Evolutionary conservation across 2,329 filamentous ascomycete genomes (phyloP).

Genomic region (Colletotrichum sp.): DNA sequence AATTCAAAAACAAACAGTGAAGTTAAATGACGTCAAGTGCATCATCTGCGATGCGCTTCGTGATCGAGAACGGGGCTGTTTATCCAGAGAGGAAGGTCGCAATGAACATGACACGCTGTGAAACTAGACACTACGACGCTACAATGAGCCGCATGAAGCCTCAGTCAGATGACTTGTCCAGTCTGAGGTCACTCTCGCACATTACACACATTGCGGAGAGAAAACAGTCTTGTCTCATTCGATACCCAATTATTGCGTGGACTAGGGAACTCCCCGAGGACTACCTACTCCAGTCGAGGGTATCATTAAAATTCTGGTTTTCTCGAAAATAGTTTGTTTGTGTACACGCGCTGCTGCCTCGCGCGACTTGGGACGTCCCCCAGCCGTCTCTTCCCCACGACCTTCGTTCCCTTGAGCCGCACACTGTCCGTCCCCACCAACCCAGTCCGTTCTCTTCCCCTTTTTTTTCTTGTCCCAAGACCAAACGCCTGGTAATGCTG

Average conservation of each 20-base stretch:
- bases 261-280: background rate
- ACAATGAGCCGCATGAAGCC: background rate
- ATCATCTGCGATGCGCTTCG: background rate
- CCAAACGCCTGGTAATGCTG: background rate
- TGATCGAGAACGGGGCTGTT: background rate
- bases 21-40: background rate
- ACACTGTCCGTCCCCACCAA: background rate
- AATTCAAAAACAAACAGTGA: background rate
- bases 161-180: background rate
- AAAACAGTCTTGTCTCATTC: background rate
- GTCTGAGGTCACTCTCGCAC: background rate
- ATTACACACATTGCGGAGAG: background rate
- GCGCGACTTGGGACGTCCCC: background rate
- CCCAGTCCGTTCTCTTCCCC: background rate
- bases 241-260: background rate
- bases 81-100: background rate
- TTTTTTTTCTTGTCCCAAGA: background rate
- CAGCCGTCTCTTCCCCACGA: background rate
- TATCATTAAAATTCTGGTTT: background rate
- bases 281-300: background rate
- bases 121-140: background rate
- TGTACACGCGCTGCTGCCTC: background rate
- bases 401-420: background rate
- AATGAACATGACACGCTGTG: background rate
- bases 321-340: background rate